Conservation (phyloP, 2,329 filamentous ascomycete genomes). For the Calonectria henricotiae region DNA sequence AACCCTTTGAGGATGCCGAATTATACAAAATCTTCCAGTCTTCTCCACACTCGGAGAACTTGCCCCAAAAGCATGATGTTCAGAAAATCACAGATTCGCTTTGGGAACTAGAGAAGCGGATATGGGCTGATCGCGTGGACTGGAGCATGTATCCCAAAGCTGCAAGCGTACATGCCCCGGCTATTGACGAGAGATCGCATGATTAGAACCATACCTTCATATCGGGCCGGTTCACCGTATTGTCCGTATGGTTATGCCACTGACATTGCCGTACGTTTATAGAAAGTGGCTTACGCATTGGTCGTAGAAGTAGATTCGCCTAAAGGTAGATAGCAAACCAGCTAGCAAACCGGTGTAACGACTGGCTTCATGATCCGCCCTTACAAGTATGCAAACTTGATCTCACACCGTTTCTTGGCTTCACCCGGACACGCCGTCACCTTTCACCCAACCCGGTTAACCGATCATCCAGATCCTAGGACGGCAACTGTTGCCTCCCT, state of each 20-base stretch:
- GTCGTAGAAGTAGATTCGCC: neutral
- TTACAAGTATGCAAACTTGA: neutral
- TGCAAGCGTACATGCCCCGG: neutral
- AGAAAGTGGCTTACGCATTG: neutral
- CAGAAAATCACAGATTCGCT: neutral
- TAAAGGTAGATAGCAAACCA: neutral
- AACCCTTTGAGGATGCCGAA: neutral
- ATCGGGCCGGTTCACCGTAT: neutral
- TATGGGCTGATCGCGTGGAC: constrained; percentile 4
- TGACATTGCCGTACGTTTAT: neutral
- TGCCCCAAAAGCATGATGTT: neutral
- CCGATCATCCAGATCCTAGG: neutral
- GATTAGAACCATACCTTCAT: neutral
- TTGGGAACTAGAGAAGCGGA: neutral
- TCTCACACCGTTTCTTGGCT: neutral
- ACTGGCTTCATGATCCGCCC: neutral
- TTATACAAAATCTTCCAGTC: no score
- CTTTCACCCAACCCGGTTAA: neutral
- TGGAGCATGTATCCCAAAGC: neutral
- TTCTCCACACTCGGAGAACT: neutral
- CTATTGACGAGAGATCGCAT: no score
- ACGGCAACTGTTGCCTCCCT: neutral
- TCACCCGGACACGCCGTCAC: neutral
- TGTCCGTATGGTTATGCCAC: neutral
- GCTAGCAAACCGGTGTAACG: neutral